These are phyloP conservation scores for Sonneratia alba DNA, from an alignment of 345 rosid genomes.

Conservation along the genomic window DNA sequence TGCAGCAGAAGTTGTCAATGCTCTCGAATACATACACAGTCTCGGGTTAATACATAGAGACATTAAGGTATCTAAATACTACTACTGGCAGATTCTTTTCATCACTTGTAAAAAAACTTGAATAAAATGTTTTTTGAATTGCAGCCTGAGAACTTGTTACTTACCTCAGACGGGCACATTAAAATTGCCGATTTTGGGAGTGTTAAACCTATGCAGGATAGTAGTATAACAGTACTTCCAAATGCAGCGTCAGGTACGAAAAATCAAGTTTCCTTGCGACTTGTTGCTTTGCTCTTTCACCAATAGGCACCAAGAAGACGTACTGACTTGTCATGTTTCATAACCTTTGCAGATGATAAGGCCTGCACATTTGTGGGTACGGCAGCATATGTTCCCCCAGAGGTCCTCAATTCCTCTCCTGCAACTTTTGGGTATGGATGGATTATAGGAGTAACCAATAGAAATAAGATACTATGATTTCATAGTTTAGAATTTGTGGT, in stretches of 20 bases:
- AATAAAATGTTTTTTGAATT: constrained; percentile 17
- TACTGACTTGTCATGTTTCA: constrained; percentile 3
- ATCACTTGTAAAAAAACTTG: constrained; percentile 4
- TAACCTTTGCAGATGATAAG: constrained; percentile 65
- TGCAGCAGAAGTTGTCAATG: constrained; percentile 87
- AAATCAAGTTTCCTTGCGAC: constrained; percentile 3
- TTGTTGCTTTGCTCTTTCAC: not conserved
- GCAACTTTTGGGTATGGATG: constrained; percentile 83
- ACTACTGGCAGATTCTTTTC: constrained; percentile 5
- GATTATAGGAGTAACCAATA: not conserved
- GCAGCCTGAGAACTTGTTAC: constrained; percentile 95
- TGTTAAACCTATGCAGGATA: constrained; percentile 94
- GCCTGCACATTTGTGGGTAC: constrained; percentile 95
- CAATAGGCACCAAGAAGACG: not conserved
- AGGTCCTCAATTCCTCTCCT: constrained; percentile 97
- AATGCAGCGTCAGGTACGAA: constrained; percentile 83
- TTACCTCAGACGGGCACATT: constrained; percentile 72
- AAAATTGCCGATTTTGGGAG: constrained; percentile 99
- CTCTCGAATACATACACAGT: constrained; percentile 87
- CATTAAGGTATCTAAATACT: constrained; percentile 55
- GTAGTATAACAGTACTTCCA: constrained; percentile 83
- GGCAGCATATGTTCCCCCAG: constrained; percentile 99
- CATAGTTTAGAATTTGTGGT: not conserved
- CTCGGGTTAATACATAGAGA: constrained; percentile 97
- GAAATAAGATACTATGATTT: not conserved